A percentile compares a stretch with the other conserved stretches of the same genome.
Evolutionary conservation across 768 basidiomycete species (phyloP).

Genomic region (Hygrocybe punicea): DNA sequence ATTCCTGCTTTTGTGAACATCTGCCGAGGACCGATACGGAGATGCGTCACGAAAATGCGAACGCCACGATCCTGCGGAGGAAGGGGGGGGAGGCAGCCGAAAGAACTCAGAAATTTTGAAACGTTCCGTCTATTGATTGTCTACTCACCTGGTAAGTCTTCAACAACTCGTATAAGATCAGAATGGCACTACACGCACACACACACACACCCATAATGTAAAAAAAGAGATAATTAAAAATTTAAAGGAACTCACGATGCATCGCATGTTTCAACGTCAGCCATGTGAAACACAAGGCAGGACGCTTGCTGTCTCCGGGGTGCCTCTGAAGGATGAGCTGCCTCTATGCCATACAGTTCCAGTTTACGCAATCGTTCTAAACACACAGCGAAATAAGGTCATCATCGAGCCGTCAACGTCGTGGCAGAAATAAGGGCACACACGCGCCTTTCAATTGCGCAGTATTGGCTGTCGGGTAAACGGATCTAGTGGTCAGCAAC

Average conservation of each 20-base stretch:
- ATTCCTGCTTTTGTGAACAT: conserved; percentile 53
- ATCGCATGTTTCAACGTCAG: conserved; percentile 87
- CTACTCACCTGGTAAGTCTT: conserved; percentile 68
- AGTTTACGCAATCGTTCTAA: conserved; percentile 76
- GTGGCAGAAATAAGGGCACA: not conserved
- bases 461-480: conserved; percentile 67
- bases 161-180: conserved; percentile 76
- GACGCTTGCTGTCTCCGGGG: conserved; percentile 72
- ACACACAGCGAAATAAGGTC: not conserved
- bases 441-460: conserved; percentile 81
- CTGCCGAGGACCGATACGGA: conserved; percentile 37
- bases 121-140: not conserved
- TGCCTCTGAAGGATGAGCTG: conserved; percentile 84
- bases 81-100: not conserved
- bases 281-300: conserved; percentile 87
- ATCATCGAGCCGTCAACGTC: too few species aligned
- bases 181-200: conserved; percentile 72
- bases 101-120: not conserved
- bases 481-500: not conserved
- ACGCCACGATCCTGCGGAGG: conserved; percentile 49
- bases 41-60: conserved; percentile 50
- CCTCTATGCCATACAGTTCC: conserved; percentile 80
- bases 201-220: too few species aligned
- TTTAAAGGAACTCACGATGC: conserved; percentile 63
- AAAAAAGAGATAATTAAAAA: not conserved